Evolutionary conservation across 2,329 filamentous ascomycete genomes (phyloP).

Genomic region (Colletotrichum chrysophilum): DNA sequence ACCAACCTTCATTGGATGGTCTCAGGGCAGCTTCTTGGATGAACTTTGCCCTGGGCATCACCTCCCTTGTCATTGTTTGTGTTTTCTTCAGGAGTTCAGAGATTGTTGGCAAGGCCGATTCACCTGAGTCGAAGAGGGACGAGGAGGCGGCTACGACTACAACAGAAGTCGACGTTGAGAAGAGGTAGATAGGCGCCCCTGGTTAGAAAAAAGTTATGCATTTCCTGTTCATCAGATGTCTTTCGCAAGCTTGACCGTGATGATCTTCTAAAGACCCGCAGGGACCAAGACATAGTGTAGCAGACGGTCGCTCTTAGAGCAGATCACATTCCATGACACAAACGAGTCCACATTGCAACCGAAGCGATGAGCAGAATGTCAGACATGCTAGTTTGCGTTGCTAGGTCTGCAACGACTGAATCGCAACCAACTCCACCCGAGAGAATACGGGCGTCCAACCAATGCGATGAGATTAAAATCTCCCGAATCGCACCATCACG

Average conservation of each 20-base stretch:
- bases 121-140: conserved; percentile 1
- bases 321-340: neutral
- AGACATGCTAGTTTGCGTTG: neutral
- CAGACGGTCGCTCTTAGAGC: neutral
- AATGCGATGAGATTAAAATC: neutral
- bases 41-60: conserved; percentile 52
- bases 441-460: neutral
- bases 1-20: conserved; percentile 50
- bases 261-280: neutral
- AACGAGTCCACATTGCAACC: neutral
- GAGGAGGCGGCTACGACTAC: conserved; percentile 22
- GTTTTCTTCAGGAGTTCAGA: conserved; percentile 57
- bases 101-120: conserved; percentile 50
- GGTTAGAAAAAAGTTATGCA: neutral
- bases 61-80: conserved; percentile 48
- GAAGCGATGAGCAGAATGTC: neutral
- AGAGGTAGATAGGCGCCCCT: neutral
- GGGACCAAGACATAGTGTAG: neutral
- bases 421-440: neutral
- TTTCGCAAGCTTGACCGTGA: neutral
- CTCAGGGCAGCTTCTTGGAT: conserved; percentile 58
- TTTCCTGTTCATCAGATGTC: neutral
- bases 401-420: neutral
- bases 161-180: neutral
- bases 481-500: neutral